Evolutionary conservation across 2,329 filamentous ascomycete species (phyloP).

Genomic region (Chrysoporthe puriensis): DNA sequence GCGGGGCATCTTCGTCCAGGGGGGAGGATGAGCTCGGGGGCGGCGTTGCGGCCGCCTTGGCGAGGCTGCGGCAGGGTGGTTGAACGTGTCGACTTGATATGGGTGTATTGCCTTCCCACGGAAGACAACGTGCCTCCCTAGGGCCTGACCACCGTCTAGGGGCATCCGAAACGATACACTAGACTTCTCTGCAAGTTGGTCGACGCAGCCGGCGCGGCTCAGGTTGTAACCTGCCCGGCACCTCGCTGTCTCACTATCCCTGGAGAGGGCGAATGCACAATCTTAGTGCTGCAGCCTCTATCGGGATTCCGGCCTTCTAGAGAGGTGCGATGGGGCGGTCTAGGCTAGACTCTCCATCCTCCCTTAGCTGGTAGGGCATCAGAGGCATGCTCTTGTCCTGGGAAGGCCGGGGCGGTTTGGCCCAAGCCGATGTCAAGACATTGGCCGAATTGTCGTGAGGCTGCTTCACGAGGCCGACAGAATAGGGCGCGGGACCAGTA

Average conservation of each 20-base stretch:
- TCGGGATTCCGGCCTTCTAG: background rate
- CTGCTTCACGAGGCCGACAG: background rate
- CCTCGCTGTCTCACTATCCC: no score
- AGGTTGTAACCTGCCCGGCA: no score
- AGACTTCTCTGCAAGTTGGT: no score
- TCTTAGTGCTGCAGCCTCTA: background rate
- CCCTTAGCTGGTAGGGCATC: background rate
- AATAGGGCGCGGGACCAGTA: background rate
- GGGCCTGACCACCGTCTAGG: background rate
- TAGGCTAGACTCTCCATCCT: background rate
- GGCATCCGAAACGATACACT: no score
- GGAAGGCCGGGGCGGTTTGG: no score
- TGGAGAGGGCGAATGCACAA: no score
- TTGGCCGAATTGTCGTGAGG: no score
- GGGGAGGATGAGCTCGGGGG: constrained; percentile 54
- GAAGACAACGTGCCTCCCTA: background rate
- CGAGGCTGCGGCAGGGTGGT: constrained; percentile 56
- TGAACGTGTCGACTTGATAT: background rate
- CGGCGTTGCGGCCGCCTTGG: constrained; percentile 64
- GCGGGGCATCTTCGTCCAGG: constrained; percentile 20
- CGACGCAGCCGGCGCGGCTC: no score
- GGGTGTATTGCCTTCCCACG: background rate
- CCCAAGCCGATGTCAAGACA: background rate
- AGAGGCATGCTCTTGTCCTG: background rate
- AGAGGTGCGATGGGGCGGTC: background rate